Evolutionary conservation across 768 basidiomycete species (phyloP).

Genomic region (Boletus vermiculosoides): DNA sequence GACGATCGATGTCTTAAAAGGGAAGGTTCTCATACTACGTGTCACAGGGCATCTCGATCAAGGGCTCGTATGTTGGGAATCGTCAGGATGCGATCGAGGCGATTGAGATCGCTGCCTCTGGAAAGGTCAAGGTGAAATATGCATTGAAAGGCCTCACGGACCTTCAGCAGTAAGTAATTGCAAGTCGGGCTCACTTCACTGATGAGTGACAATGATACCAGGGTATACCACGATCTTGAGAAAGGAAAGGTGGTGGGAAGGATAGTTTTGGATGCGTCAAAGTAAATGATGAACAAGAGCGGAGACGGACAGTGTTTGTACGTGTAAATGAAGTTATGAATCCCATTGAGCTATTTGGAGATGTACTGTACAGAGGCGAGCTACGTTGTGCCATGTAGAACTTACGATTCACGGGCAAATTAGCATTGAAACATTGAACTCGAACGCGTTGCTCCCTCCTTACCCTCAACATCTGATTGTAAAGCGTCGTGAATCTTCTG

Average conservation of each 20-base stretch:
- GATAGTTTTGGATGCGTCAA: constrained; percentile 37
- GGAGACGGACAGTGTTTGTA: too few species aligned
- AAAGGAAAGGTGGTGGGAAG: constrained; percentile 44
- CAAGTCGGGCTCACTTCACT: neutral
- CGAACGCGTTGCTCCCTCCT: too few species aligned
- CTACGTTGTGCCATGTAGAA: too few species aligned
- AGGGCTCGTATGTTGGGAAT: constrained; percentile 56
- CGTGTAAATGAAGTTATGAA: too few species aligned
- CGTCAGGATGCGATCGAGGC: constrained; percentile 85
- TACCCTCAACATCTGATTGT: too few species aligned
- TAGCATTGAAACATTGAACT: too few species aligned
- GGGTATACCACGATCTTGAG: constrained; percentile 41
- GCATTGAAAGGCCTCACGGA: constrained; percentile 45
- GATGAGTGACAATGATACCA: constrained; percentile 1
- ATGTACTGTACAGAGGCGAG: too few species aligned
- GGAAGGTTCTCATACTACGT: neutral
- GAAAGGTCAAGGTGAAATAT: constrained; percentile 65
- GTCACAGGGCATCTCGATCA: constrained; percentile 26
- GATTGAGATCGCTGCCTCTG: constrained; percentile 67
- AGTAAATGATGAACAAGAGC: neutral
- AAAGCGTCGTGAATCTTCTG: too few species aligned
- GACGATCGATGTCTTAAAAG: neutral
- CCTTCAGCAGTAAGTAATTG: constrained; percentile 47
- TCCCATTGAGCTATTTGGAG: too few species aligned
- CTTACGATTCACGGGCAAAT: too few species aligned